phyloP scores from a whole-genome alignment of 208 protist species.

The Wallacemonas sp. region DNA sequence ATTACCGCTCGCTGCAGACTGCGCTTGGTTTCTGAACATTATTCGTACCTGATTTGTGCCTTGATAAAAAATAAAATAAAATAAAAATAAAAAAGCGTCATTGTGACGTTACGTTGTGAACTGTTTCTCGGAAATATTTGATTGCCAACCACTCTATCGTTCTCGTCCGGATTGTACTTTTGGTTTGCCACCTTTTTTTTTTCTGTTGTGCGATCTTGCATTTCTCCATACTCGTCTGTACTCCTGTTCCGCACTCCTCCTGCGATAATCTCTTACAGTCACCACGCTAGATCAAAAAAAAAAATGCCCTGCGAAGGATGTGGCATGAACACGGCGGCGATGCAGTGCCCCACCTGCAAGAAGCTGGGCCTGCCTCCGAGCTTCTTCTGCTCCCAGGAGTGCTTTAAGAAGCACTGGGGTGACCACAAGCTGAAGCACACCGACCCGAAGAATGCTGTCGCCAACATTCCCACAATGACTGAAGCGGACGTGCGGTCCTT shows the following conservation, averaged over 20 bases:
- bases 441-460: conserved; percentile 41
- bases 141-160: too few relatives aligned
- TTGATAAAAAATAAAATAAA: too few relatives aligned
- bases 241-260: neutral
- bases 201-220: too few relatives aligned
- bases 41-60: too few relatives aligned
- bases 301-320: conserved; percentile 87
- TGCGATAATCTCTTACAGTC: neutral
- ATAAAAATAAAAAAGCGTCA: too few relatives aligned
- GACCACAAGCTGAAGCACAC: conserved; percentile 89
- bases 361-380: conserved; percentile 86
- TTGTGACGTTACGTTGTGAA: too few relatives aligned
- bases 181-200: too few relatives aligned
- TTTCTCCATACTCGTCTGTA: too few relatives aligned
- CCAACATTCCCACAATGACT: conserved; percentile 90
- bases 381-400: conserved; percentile 89
- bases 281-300: neutral
- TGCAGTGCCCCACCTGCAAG: conserved; percentile 93
- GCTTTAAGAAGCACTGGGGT: conserved; percentile 88
- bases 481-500: conserved; percentile 59
- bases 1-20: too few relatives aligned
- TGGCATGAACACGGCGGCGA: conserved; percentile 52
- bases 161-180: too few relatives aligned
- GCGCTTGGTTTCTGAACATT: too few relatives aligned
- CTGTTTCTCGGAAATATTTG: too few relatives aligned